Evolutionary conservation across 2,329 filamentous ascomycete species (phyloP).

Genomic region (Arthroderma uncinatum): DNA sequence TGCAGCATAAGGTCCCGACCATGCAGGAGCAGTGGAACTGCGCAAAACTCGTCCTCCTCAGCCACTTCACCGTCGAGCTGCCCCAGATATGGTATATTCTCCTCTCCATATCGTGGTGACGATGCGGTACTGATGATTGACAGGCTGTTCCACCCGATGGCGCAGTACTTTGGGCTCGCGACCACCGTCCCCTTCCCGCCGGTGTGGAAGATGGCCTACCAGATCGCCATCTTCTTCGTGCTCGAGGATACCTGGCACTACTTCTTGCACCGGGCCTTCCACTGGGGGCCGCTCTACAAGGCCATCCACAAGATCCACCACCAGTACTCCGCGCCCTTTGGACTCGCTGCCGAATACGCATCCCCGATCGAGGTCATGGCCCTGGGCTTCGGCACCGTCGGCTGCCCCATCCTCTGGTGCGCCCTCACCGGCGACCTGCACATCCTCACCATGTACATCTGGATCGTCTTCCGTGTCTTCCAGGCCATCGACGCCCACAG

Average conservation of each 20-base stretch:
- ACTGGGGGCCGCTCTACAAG: conserved; percentile 93
- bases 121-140: no score
- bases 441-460: conserved; percentile 93
- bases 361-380: conserved; percentile 96
- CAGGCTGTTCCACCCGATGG: conserved; percentile 91
- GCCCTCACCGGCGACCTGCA: conserved; percentile 76
- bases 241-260: conserved; percentile 98
- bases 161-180: conserved; percentile 79
- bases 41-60: conserved; percentile 80
- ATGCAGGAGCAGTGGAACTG: conserved; percentile 88
- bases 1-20: conserved; percentile 73
- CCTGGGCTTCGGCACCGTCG: conserved; percentile 76
- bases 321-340: conserved; percentile 95
- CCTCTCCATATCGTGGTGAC: conserved; percentile 60
- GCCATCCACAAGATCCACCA: conserved; percentile 98
- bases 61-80: conserved; percentile 94
- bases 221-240: conserved; percentile 89
- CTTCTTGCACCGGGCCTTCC: conserved; percentile 84
- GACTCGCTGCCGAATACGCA: conserved; percentile 91
- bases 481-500: conserved; percentile 97
- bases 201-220: conserved; percentile 72
- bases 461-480: conserved; percentile 87
- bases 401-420: conserved; percentile 72
- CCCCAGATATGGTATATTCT: conserved; percentile 73
- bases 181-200: conserved; percentile 84